Evolutionary conservation across 257 asterid species (phyloP), one percentile per base, ranked within the genome.

Genomic region (Scutellaria barbata): DNA sequence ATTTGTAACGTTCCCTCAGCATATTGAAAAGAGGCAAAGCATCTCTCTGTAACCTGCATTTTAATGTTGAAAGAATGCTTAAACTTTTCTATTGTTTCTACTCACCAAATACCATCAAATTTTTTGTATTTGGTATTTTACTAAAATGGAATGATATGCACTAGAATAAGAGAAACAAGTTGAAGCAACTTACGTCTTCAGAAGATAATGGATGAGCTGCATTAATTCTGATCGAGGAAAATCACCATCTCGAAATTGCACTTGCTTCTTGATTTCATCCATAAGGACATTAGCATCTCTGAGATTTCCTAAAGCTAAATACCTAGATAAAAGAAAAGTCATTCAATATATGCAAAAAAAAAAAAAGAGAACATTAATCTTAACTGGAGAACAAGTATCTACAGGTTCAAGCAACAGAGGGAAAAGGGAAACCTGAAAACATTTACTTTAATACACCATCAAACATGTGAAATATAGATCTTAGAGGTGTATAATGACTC

Each of bases 261-360:
- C 87, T 83, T 89, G 89, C 83, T 81, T 89, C 78, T 80, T 85
- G 76, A 89, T 73, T 66, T 92, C 96, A 76, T 89, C 97, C 89
- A 88, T 77, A 42, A 89, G 88, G 76, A 67, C 74, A 76, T 92
- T 92, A 59, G 99, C 99, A 84, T 95, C 99, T 88, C 97, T 85
- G 73, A 95, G 78, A 85, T 89, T 95, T 65, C 99, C 98, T 62
- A 83, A 85, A 64, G 96, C 87, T 76, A 92, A 73, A 76, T 92
- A 89, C 99, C 98, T 95, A 75, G 17, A 33, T 16, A 10, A 35
- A 51, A 37, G 50, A 63, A 25, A 58, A 39, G 51, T 50, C 16
- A 37, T 22, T 72, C 51, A 42, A 48, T 74, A 17, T 10, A 59
- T 14, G 51, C 59, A 58, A 25, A 59, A 53, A 16, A 51, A 41